Evolutionary conservation across 2,329 filamentous ascomycete species (phyloP), one percentile per base, ranked within the genome.

Genomic region (Penicillium occitanis): DNA sequence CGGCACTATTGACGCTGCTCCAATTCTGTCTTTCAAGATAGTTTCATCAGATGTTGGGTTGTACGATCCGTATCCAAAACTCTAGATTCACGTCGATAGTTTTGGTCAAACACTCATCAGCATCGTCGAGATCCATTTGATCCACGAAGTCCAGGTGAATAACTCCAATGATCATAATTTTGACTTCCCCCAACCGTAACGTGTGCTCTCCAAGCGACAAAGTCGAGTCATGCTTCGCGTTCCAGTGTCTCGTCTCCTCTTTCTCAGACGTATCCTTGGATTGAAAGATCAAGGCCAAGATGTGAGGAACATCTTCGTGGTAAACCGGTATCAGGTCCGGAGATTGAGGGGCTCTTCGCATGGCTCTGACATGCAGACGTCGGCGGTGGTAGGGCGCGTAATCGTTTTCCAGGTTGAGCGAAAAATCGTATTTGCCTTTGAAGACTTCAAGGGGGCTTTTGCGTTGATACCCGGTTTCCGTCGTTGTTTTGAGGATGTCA

Each of bases 241-340:
- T 33, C 42, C 59, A 28, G 17, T n/a, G 42, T 22, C 30, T 55
- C 14, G 51, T 35, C 30, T 37, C 17, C 28, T 50, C 59, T 22
- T 61, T 61, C 42, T 61, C 59, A 35, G 28, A 22, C 10, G 25
- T 8, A 61, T 50, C 42, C 10, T 61, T 44, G n/a, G 59, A 61
- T 13, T 48, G 28, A 17, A 61, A 61, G 19, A 61, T 48, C 28
- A 61, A 33, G 10, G 37, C 40, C 5, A 50, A 5, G 1, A 14
- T 33, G 33, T 61, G 59, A 19, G 51, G 51, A 13, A 5, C 10
- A 13, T 55, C 30, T 11, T 35, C 51, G 51, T 37, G 30, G 17
- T 13, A 55, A 14, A 55, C n/a, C 17, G 51, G 51, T 37, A 55
- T 55, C 17, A 33, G 7, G 51, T 19, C 5, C 2, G n/a, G 30